These are phyloP conservation scores for Davidsoniella neocaledoniae DNA, from an alignment of 2,329 filamentous ascomycete species.

Conservation along the genomic window DNA sequence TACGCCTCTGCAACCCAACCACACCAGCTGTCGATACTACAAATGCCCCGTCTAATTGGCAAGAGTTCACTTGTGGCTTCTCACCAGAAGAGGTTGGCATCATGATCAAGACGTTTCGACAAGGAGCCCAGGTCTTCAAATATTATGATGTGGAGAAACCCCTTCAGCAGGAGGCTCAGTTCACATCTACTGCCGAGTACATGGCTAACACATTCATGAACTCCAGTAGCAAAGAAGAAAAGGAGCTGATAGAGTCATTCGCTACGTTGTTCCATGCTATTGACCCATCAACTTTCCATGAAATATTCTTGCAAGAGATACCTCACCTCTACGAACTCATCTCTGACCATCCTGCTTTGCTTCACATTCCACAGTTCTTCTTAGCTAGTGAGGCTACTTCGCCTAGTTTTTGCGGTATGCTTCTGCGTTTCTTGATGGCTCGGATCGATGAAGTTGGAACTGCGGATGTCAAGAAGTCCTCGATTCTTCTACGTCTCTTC, in stretches of 20 bases:
- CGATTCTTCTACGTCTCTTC: slow-evolving; percentile 82
- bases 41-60: slow-evolving; percentile 78
- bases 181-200: slow-evolving; percentile 62
- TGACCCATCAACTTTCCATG: slow-evolving; percentile 93
- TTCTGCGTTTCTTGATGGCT: slow-evolving; percentile 93
- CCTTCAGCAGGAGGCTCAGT: slow-evolving; percentile 5
- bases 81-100: slow-evolving; percentile 94
- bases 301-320: slow-evolving; percentile 96
- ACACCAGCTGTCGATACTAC: slow-evolving; percentile 48
- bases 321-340: slow-evolving; percentile 94
- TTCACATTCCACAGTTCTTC: slow-evolving; percentile 96
- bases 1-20: slow-evolving; percentile 66
- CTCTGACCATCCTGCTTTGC: slow-evolving; percentile 82
- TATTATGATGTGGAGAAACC: slow-evolving; percentile 89
- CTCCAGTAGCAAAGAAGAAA: slow-evolving; percentile 87
- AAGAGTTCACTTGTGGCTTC: slow-evolving; percentile 90
- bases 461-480: slow-evolving; percentile 78
- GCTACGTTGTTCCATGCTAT: slow-evolving; percentile 98
- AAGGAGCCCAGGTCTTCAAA: slow-evolving; percentile 88
- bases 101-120: slow-evolving; percentile 90
- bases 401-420: slow-evolving; percentile 94
- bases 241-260: slow-evolving; percentile 92
- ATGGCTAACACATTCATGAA: slow-evolving; percentile 92
- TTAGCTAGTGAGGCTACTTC: slow-evolving; percentile 97
- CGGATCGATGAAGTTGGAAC: slow-evolving; percentile 90